Evolutionary conservation across 805 yeast genomes (phyloP).

Genomic region (Lachancea cidri): DNA sequence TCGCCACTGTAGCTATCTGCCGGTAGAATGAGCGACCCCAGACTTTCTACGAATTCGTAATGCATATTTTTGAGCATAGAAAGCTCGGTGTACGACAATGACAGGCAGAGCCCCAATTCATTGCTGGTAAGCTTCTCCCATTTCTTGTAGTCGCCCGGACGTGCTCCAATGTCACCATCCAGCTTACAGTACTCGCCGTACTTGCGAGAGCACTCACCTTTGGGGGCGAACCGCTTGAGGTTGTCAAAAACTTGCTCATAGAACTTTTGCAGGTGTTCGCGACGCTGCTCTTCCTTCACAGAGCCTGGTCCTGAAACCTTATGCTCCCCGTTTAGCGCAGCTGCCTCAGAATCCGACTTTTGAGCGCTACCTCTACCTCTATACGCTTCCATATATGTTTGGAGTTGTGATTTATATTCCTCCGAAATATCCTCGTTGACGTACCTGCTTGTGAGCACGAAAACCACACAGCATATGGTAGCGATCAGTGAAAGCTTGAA

Average conservation of each 20-base stretch:
- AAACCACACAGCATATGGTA: constrained; percentile 9
- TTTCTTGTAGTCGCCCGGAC: constrained; percentile 9
- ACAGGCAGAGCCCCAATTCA: constrained; percentile 10
- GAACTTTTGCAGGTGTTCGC: constrained; percentile 16
- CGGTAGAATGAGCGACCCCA: constrained; percentile 7
- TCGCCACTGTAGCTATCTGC: constrained; percentile 33
- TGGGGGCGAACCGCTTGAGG: constrained; percentile 6
- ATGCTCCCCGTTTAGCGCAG: background rate
- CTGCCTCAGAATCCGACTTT: too few relatives aligned
- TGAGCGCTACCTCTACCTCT: too few relatives aligned
- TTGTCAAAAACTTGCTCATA: constrained; percentile 19
- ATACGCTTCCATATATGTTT: constrained; percentile 10
- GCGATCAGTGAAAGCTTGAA: constrained; percentile 15
- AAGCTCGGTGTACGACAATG: constrained; percentile 7
- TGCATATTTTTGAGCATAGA: constrained; percentile 13
- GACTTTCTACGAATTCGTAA: constrained; percentile 12
- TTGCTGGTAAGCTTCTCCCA: constrained; percentile 11
- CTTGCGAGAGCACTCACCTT: constrained; percentile 3
- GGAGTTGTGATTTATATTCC: constrained; percentile 17
- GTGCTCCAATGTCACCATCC: constrained; percentile 11
- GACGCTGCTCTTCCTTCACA: constrained; percentile 2
- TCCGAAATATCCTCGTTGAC: constrained; percentile 13
- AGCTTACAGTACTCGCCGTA: constrained; percentile 9
- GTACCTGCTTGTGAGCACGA: constrained; percentile 13
- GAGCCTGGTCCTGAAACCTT: background rate